Base-by-base conservation (phyloP, 2,329 filamentous ascomycete genomes). In the Parastagonospora avenae region DNA sequence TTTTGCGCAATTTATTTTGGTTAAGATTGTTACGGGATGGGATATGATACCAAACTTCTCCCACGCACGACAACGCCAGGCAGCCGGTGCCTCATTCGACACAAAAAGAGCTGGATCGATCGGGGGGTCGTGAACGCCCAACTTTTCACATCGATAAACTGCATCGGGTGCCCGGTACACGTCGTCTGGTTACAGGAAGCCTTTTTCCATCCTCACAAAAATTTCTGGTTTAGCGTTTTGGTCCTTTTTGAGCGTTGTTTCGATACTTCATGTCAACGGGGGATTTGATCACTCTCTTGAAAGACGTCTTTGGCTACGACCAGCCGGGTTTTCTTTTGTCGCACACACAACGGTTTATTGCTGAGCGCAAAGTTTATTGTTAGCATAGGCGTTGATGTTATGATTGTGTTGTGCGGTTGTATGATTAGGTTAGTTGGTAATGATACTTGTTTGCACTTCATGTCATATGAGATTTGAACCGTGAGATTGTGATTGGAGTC, bases 91-190 rank as follows among this genome's bases (percentile, higher is more conserved):
- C 16, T 10, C 4, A 9, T 4, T 4, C 19, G 41, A 14, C 4
- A 8, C 4, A 41, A 14, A 14, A 46, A 45, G 54, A 55, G 41
- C 63, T 60, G 52, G 57, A 68, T 24, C 55, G 64, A 66, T 70
- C 66, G 66, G 66, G 66, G 66, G 66, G 65, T 66, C 59, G 48
- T 24, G 63, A 68, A 65, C 54, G 64, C 53, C 46, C 27, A 8
- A 8, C 35, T 27, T 12, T 32, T 15, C 4, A 28, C 31, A 7
- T 11, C 15, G 19, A 24, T 3, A 24, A 24, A 24, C 5, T 3
- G 19, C 19, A 24, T 3, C 19, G 19, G n/a, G n/a, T n/a, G n/a
- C n/a, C n/a, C n/a, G n/a, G n/a, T n/a, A n/a, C n/a, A n/a, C n/a
- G 19, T 24, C 19, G 19, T 5, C 19, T 5, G 19, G 19, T 3